Evolutionary conservation across 768 basidiomycete species (phyloP).

Genomic region (Boletus rex-veris): DNA sequence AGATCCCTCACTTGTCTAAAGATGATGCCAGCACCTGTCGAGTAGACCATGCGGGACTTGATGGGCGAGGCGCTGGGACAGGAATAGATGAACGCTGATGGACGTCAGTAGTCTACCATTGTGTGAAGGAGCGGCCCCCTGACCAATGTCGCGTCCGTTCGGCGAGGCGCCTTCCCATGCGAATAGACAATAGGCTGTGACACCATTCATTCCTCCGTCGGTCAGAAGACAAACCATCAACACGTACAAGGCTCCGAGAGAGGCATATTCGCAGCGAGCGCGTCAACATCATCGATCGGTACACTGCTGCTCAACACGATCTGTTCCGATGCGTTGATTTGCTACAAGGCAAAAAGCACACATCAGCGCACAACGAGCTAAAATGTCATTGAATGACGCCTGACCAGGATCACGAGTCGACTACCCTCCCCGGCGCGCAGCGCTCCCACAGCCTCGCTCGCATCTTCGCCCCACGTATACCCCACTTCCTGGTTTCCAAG

Average conservation of each 20-base stretch:
- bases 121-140: slow-evolving; percentile 13
- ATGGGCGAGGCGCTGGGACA: slow-evolving; percentile 81
- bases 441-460: slow-evolving; percentile 58
- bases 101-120: not conserved
- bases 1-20: slow-evolving; percentile 55
- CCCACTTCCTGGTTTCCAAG: slow-evolving; percentile 55
- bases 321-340: slow-evolving; percentile 64
- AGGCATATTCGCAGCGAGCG: slow-evolving; percentile 50
- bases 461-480: slow-evolving; percentile 64
- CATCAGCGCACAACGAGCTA: not conserved
- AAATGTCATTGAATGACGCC: slow-evolving; percentile 14
- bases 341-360: slow-evolving; percentile 37
- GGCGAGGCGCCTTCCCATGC: slow-evolving; percentile 53
- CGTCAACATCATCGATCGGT: slow-evolving; percentile 38
- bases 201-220: not conserved
- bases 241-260: slow-evolving; percentile 51
- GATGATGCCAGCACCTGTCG: slow-evolving; percentile 58
- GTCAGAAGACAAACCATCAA: not conserved
- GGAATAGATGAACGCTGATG: slow-evolving; percentile 82
- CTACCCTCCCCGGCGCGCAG: slow-evolving; percentile 48
- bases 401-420: slow-evolving; percentile 63
- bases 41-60: slow-evolving; percentile 88
- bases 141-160: slow-evolving; percentile 60
- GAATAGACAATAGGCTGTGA: slow-evolving; percentile 57
- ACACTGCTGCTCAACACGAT: slow-evolving; percentile 46